These are phyloP conservation scores for Allantophomopsis cytisporea DNA, from an alignment of 2,329 filamentous ascomycete species.

Conservation along the genomic window DNA sequence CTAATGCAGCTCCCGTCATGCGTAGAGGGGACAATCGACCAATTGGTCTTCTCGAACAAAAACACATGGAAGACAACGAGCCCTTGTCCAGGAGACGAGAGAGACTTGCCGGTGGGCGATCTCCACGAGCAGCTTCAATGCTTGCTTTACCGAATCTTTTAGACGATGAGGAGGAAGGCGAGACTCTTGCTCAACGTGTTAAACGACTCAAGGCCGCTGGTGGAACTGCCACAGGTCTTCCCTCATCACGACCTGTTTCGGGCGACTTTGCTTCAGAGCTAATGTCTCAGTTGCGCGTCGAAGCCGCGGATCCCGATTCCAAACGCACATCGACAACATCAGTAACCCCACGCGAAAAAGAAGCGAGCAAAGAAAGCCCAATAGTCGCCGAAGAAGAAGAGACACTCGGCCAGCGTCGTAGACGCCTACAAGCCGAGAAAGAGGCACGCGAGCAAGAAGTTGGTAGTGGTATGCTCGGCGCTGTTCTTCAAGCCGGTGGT, in stretches of 20 bases:
- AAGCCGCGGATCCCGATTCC: conserved; percentile 20
- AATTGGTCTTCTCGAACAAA: conserved; percentile 63
- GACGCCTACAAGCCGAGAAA: conserved; percentile 55
- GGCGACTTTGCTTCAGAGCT: conserved; percentile 56
- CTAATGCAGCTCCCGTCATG: background rate
- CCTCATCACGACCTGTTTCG: conserved; percentile 37
- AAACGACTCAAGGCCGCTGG: conserved; percentile 43
- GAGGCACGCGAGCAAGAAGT: conserved; percentile 49
- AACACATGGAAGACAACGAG: conserved; percentile 85
- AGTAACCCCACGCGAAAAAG: conserved; percentile 8
- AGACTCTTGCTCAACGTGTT: conserved; percentile 55
- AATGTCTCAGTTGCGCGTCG: conserved; percentile 46
- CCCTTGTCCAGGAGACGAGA: conserved; percentile 30
- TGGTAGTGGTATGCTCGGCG: conserved; percentile 17
- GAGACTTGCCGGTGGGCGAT: conserved; percentile 11
- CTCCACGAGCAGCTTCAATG: conserved; percentile 13
- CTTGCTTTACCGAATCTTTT: conserved; percentile 14
- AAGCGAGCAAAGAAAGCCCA: conserved; percentile 16
- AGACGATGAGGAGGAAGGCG: conserved; percentile 29
- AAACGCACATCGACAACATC: conserved; percentile 19
- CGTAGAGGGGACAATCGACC: conserved; percentile 43
- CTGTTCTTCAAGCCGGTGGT: background rate
- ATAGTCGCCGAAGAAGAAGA: conserved; percentile 46
- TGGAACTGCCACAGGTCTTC: conserved; percentile 22
- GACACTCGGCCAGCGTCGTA: conserved; percentile 65